phyloP scores from a whole-genome alignment of 345 rosid genomes.

The Brassica napus region DNA sequence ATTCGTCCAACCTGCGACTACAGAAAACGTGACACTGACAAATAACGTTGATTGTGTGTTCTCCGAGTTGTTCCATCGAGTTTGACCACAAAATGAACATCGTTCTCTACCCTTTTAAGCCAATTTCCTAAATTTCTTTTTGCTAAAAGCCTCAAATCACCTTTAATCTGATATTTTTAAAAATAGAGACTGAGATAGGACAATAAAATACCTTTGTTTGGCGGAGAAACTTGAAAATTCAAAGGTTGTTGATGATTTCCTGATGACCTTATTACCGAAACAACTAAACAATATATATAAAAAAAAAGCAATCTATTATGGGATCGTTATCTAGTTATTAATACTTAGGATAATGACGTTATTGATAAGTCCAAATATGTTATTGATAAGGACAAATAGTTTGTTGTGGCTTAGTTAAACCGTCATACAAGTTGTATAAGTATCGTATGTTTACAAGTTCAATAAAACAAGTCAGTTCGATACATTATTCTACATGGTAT shows the following conservation, averaged over 20 bases:
- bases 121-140: not conserved
- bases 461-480: too few relatives aligned
- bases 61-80: not conserved
- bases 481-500: too few relatives aligned
- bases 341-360: too few relatives aligned
- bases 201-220: not conserved
- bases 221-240: not conserved
- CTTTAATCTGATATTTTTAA: not conserved
- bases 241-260: constrained; percentile 15
- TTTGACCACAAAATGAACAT: constrained; percentile 1
- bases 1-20: not conserved
- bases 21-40: not conserved
- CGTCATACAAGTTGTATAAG: too few relatives aligned
- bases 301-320: too few relatives aligned
- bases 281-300: too few relatives aligned
- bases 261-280: not conserved
- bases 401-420: too few relatives aligned
- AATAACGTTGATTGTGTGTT: not conserved
- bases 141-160: not conserved
- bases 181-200: not conserved
- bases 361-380: too few relatives aligned
- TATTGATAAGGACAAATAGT: too few relatives aligned
- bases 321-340: too few relatives aligned
- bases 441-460: too few relatives aligned
- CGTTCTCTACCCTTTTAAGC: not conserved